These are phyloP conservation scores for Schrenkiella parvula DNA, from an alignment of 345 rosid genomes.

Conservation along the genomic window DNA sequence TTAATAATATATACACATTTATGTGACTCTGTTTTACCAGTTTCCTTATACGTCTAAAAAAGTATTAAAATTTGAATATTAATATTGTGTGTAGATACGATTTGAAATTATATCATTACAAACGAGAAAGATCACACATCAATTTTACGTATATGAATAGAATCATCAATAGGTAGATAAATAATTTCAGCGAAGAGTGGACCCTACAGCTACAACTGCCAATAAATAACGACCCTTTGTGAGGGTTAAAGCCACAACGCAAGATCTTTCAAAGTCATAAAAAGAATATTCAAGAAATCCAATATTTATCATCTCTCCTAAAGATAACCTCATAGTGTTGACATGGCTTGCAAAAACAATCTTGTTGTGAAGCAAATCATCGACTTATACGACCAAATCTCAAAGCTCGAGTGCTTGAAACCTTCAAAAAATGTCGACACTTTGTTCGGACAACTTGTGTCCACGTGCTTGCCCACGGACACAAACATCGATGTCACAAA, in stretches of 20 bases:
- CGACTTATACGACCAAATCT: conserved; percentile 59
- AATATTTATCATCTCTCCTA: conserved; percentile 7
- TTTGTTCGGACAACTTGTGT: conserved; percentile 68
- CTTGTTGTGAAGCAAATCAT: conserved; percentile 45
- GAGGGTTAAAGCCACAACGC: conserved; percentile 26
- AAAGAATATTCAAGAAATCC: conserved; percentile 3
- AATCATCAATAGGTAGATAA: conserved; percentile 21
- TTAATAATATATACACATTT: too few relatives aligned
- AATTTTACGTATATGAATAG: conserved; percentile 18
- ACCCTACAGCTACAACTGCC: conserved; percentile 5
- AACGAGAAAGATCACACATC: not conserved
- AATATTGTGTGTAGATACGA: not conserved
- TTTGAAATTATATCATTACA: not conserved
- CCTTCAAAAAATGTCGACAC: conserved; percentile 75
- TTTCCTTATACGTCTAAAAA: conserved; percentile 2
- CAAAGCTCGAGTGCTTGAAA: conserved; percentile 56
- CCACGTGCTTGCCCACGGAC: conserved; percentile 65
- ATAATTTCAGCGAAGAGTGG: conserved; percentile 4
- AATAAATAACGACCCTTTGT: conserved; percentile 31
- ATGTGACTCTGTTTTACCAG: not conserved
- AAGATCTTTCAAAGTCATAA: conserved; percentile 8
- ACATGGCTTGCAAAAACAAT: conserved; percentile 71
- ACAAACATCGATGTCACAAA: conserved; percentile 57
- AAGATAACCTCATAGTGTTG: conserved; percentile 21
- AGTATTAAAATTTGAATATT: not conserved